These are phyloP conservation scores for Flagelloscypha sp. DNA, from an alignment of 768 basidiomycete species.

Conservation along the genomic window DNA sequence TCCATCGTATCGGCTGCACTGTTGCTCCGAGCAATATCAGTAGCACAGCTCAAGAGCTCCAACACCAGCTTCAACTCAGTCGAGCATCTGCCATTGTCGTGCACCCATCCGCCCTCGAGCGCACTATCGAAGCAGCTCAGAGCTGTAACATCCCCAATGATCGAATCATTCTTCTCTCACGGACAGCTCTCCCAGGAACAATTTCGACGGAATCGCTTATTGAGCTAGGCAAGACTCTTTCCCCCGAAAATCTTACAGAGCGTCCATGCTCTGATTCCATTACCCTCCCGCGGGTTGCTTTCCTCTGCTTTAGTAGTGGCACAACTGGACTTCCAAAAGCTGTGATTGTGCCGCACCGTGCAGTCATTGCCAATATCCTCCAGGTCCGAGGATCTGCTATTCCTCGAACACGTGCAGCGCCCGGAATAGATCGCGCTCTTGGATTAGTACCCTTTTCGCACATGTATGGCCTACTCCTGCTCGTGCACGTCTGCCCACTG, in stretches of 20 bases:
- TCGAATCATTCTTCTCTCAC: slow-evolving; percentile 35
- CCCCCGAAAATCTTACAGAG: too few species aligned
- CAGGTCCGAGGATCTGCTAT: slow-evolving; percentile 12
- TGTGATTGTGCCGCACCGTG: slow-evolving; percentile 20
- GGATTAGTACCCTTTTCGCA: slow-evolving; percentile 34
- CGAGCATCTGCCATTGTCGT: slow-evolving; percentile 40
- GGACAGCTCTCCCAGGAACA: too few species aligned
- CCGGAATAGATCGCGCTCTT: slow-evolving; percentile 12
- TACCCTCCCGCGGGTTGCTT: slow-evolving; percentile 40
- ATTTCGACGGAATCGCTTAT: too few species aligned
- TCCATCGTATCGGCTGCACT: not conserved
- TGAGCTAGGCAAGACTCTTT: too few species aligned
- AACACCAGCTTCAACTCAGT: slow-evolving; percentile 44
- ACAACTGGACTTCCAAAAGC: slow-evolving; percentile 22
- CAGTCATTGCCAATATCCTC: slow-evolving; percentile 19
- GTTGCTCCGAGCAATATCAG: not conserved
- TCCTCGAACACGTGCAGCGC: slow-evolving; percentile 26
- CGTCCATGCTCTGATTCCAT: too few species aligned
- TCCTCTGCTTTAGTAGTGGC: slow-evolving; percentile 23
- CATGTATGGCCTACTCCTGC: slow-evolving; percentile 26
- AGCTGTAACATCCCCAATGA: slow-evolving; percentile 28
- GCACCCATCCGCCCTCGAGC: slow-evolving; percentile 35
- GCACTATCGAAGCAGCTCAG: slow-evolving; percentile 34
- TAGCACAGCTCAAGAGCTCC: slow-evolving; percentile 36
- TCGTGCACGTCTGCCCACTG: not conserved